Evolutionary conservation across 2,329 filamentous ascomycete genomes (phyloP).

Genomic region (Trichoderma gracile): DNA sequence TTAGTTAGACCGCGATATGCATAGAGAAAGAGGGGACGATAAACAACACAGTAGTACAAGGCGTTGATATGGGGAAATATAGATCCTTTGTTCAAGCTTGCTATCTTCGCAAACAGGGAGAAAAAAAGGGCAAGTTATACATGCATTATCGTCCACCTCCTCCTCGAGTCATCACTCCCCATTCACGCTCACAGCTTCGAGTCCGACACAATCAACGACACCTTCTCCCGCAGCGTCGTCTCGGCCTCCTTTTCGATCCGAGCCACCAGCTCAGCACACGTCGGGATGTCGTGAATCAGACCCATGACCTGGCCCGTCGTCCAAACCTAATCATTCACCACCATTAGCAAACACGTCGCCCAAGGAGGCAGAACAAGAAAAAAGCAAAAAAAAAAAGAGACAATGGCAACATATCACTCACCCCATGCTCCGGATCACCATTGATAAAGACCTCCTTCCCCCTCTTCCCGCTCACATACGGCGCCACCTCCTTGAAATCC

Average conservation of each 20-base stretch:
- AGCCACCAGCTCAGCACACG: constrained; percentile 66
- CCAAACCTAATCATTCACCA: constrained; percentile 69
- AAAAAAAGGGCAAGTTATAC: background rate
- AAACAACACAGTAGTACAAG: too few relatives aligned
- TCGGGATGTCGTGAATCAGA: constrained; percentile 79
- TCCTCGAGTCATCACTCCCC: background rate
- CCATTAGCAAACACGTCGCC: background rate
- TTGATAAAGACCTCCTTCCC: constrained; percentile 90
- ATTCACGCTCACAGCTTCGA: constrained; percentile 56
- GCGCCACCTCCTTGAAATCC: constrained; percentile 86
- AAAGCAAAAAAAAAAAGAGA: background rate
- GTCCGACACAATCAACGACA: constrained; percentile 54
- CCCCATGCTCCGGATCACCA: constrained; percentile 86
- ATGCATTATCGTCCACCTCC: background rate
- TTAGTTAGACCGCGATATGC: too few relatives aligned
- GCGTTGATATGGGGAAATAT: too few relatives aligned
- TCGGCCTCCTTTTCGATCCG: constrained; percentile 79
- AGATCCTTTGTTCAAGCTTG: too few relatives aligned
- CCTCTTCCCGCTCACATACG: constrained; percentile 84
- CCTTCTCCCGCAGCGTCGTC: constrained; percentile 61
- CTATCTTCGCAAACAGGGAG: too few relatives aligned
- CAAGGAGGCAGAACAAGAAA: too few relatives aligned
- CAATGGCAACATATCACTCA: constrained; percentile 50
- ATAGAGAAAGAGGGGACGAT: too few relatives aligned
- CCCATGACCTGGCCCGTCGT: constrained; percentile 95